These are phyloP conservation scores for Trichoderma sp. DNA, from an alignment of 2,329 filamentous ascomycete species.

Conservation along the genomic window DNA sequence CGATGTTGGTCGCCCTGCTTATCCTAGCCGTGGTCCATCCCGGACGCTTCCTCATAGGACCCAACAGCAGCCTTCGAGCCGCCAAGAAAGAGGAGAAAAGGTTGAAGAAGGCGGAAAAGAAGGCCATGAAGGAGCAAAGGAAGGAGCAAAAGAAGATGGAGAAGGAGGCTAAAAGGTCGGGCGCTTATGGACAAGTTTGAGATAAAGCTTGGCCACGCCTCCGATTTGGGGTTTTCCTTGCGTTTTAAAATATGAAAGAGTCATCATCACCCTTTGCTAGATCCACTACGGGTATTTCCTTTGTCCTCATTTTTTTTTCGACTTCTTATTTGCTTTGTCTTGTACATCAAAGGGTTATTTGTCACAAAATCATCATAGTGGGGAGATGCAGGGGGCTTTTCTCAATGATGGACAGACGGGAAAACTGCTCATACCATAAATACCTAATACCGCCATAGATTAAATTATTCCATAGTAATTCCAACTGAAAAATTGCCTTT, in stretches of 20 bases:
- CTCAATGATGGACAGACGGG: neutral
- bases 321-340: neutral
- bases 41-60: neutral
- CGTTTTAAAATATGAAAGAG: neutral
- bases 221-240: neutral
- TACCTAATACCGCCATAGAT: neutral
- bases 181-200: neutral
- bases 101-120: neutral
- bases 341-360: neutral
- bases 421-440: neutral
- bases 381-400: neutral
- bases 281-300: neutral
- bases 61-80: slow-evolving; percentile 2
- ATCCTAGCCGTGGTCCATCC: slow-evolving; percentile 3
- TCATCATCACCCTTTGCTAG: neutral
- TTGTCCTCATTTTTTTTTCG: neutral
- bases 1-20: neutral
- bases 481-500: neutral
- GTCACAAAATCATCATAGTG: neutral
- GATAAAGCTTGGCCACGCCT: neutral
- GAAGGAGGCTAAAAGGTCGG: neutral
- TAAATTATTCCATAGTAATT: neutral
- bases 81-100: neutral
- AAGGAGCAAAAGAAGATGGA: neutral
- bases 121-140: neutral